Percentiles rank a stretch among this genome's conserved stretches.
These are phyloP conservation scores for Pleurotus platypus DNA, from an alignment of 768 basidiomycete genomes.

Conservation along the genomic window DNA sequence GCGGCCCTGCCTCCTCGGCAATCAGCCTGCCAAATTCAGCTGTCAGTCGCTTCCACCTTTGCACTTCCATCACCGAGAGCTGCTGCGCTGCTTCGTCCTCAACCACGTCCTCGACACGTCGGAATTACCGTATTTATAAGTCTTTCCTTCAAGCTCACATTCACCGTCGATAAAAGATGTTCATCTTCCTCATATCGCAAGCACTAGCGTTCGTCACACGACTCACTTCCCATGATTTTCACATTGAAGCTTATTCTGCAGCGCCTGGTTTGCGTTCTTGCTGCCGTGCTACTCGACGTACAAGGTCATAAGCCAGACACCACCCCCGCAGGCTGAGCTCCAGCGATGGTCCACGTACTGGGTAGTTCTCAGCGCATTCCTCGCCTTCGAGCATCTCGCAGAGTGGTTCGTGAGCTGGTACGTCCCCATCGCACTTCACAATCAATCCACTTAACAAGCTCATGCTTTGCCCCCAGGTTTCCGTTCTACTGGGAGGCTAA, in stretches of 20 bases:
- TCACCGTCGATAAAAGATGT: constrained; percentile 27
- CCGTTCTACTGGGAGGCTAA: constrained; percentile 78
- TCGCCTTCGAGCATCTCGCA: constrained; percentile 59
- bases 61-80: background rate
- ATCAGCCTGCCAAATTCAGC: background rate
- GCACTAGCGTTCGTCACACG: constrained; percentile 36
- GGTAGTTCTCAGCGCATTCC: constrained; percentile 55
- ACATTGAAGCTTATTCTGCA: constrained; percentile 18
- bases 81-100: background rate
- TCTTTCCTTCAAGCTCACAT: too few species aligned
- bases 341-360: constrained; percentile 62
- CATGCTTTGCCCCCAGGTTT: constrained; percentile 40
- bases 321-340: constrained; percentile 47
- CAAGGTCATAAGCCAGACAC: constrained; percentile 59
- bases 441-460: constrained; percentile 11
- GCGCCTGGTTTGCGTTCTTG: constrained; percentile 71
- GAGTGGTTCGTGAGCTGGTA: constrained; percentile 70
- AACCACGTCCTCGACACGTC: background rate
- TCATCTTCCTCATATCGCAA: constrained; percentile 47
- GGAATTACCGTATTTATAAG: too few species aligned
- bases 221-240: background rate
- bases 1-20: background rate
- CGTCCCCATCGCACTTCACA: constrained; percentile 17
- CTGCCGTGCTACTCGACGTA: constrained; percentile 63
- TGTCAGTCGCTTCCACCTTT: background rate